These are phyloP conservation scores for Nothophoma quercina DNA, from an alignment of 2,329 filamentous ascomycete species.

Conservation along the genomic window DNA sequence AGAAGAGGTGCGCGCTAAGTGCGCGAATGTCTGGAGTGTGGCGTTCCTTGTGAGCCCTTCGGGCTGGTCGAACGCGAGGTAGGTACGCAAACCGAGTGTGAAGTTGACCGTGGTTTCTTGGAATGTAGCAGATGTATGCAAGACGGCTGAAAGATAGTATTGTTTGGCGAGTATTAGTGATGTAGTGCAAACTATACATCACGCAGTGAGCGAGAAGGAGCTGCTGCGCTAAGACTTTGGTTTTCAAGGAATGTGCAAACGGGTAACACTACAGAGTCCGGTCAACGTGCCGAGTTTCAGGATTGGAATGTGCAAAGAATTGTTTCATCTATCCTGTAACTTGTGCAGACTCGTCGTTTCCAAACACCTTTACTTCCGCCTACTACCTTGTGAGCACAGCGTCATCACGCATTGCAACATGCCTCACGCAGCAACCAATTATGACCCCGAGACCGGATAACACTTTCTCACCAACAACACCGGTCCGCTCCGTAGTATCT, in stretches of 20 bases:
- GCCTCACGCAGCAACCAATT: background rate
- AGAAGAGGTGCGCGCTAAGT: constrained; percentile 4
- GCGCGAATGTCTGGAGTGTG: constrained; percentile 1
- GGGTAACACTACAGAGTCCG: background rate
- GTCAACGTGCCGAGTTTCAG: background rate
- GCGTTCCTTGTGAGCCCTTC: background rate
- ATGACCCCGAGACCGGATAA: background rate
- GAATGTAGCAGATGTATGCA: background rate
- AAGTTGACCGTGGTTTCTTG: background rate
- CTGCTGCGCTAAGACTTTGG: background rate
- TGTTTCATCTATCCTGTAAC: constrained; percentile 19
- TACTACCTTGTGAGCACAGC: constrained; percentile 1
- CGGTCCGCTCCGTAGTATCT: background rate
- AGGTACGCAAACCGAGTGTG: background rate
- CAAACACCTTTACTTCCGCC: constrained; percentile 5
- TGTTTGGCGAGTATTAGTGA: background rate
- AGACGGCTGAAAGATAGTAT: background rate
- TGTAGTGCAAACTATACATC: background rate
- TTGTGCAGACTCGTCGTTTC: constrained; percentile 6
- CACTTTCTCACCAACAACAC: constrained; percentile 2
- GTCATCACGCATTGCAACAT: constrained; percentile 7
- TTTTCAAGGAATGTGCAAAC: background rate
- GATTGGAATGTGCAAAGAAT: constrained; percentile 1
- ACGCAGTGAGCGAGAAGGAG: background rate
- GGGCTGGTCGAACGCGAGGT: background rate